A percentile compares a stretch with the other conserved stretches of the same genome.
Evolutionary conservation across 257 asterid species (phyloP).

Genomic region (Thymus mandschuricus): DNA sequence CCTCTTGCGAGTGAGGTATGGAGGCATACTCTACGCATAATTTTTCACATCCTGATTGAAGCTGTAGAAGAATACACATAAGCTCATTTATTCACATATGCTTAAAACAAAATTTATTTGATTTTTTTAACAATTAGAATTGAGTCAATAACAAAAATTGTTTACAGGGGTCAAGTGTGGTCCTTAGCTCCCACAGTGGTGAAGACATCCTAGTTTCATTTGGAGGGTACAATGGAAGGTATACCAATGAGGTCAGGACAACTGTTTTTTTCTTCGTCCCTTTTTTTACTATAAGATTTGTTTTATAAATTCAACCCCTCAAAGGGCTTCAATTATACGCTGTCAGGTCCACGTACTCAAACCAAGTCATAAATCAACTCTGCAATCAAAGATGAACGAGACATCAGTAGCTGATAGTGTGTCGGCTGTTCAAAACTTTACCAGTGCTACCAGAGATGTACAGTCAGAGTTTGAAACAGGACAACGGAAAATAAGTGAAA

Average conservation of each 20-base stretch:
- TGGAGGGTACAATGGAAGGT: conserved; percentile 98
- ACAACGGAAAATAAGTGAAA: conserved; percentile 81
- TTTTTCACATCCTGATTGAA: conserved; percentile 15
- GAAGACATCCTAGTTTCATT: conserved; percentile 93
- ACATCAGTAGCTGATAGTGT: conserved; percentile 81
- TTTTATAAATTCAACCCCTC: conserved; percentile 32
- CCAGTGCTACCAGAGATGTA: conserved; percentile 82
- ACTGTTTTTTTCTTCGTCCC: conserved; percentile 20
- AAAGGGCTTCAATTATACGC: conserved; percentile 33
- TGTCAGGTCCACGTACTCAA: conserved; percentile 82
- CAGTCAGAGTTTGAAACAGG: conserved; percentile 81
- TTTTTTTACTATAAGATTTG: not conserved
- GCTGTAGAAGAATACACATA: not conserved
- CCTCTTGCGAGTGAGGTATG: conserved; percentile 98
- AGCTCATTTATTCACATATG: not conserved
- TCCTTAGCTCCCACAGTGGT: conserved; percentile 70
- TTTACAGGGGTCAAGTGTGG: conserved; percentile 88
- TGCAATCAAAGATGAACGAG: conserved; percentile 77
- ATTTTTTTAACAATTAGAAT: conserved; percentile 12
- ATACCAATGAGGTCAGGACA: conserved; percentile 85
- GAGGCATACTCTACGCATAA: conserved; percentile 27
- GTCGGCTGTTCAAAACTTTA: conserved; percentile 83
- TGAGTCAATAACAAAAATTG: conserved; percentile 24
- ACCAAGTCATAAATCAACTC: conserved; percentile 90
- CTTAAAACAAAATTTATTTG: not conserved